Evolutionary conservation across 1,284 basidiomycete species (phyloP).

Genomic region (Moesziomyces sp.): DNA sequence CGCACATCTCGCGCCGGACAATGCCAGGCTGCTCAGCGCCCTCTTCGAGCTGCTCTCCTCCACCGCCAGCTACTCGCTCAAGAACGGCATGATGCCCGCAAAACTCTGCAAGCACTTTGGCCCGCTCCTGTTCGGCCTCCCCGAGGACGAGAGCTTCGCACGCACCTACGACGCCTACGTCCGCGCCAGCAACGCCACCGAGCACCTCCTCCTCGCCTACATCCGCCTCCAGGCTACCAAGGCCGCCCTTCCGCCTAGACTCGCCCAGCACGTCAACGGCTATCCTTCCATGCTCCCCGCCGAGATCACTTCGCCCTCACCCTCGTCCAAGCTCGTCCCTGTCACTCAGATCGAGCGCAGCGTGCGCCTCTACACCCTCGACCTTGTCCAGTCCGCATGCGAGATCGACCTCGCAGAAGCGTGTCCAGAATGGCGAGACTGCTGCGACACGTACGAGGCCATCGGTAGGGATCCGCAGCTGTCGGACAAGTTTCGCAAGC

Average conservation of each 20-base stretch:
- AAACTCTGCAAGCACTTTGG: conserved; percentile 61
- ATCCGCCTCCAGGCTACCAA: conserved; percentile 56
- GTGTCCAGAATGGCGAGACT: conserved; percentile 57
- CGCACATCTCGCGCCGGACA: conserved; percentile 32
- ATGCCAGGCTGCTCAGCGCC: conserved; percentile 49
- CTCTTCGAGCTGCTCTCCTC: conserved; percentile 64
- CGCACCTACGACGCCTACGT: conserved; percentile 63
- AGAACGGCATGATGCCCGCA: conserved; percentile 66
- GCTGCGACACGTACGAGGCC: conserved; percentile 21
- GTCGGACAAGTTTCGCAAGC: conserved; percentile 61
- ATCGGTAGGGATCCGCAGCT: conserved; percentile 59
- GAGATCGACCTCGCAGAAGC: conserved; percentile 41
- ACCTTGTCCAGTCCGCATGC: conserved; percentile 60
- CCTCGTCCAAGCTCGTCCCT: conserved; percentile 53
- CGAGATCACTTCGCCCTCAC: conserved; percentile 42
- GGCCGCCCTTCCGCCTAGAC: conserved; percentile 48
- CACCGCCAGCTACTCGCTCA: conserved; percentile 60
- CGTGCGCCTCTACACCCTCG: conserved; percentile 59
- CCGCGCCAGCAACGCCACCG: conserved; percentile 61
- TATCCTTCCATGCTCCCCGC: conserved; percentile 59
- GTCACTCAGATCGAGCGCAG: conserved; percentile 60
- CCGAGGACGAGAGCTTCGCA: conserved; percentile 65
- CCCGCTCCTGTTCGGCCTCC: conserved; percentile 61
- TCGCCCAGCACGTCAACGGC: conserved; percentile 56
- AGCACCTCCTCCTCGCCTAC: conserved; percentile 64